Base-by-base conservation (phyloP, 2,329 filamentous ascomycete genomes). In the Alternaria metachromatica region DNA sequence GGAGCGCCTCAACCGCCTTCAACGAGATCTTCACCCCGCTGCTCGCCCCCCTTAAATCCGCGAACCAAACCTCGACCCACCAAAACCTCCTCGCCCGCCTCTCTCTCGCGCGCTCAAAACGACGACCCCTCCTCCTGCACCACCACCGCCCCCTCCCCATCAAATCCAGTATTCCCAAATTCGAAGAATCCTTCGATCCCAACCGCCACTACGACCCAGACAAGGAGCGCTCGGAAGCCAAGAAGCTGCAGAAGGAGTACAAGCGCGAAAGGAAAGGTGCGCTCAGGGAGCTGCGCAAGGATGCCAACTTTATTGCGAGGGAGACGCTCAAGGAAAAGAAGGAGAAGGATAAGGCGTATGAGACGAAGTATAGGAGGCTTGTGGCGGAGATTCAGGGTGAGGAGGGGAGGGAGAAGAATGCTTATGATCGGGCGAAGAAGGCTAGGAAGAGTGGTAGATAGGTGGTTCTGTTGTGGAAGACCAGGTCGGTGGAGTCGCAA, bases 201-300 rank as follows among this genome's bases (percentile, higher is more conserved):
- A 89, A 92, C 83, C 95, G 94, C 83, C 96, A 98, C 86, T 98
- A 99, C 87, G 96, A 99, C 78, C 94, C 94, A 1, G 92, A 99
- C 81, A 90, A 90, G 71, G 94, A 97, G 81, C 92, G 96, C 33
- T 90, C 92, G 21, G 94, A 97, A 76, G 82, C 92, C 65, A 90
- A 90, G 76, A 96, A 94, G 81, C 87, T 99, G 76, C 90, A 90
- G 83, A 90, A 90, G 66, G 95, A 98, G 84, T 92, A 94, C 87
- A 97, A 97, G 89, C 89, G 92, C 77, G 96, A 99, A 86, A 88
- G 89, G 80, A 99, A 99, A 88, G 95, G 94, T 2, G 95, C 94
- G 7, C 87, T 99, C 85, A 88, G 96, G 72, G 96, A 99, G 82
- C 84, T 99, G 73, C 88, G 96, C 78, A 98, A 97, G 86, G 96